Base-by-base conservation (phyloP, 1,284 basidiomycete genomes). In the Cutaneotrichosporon sp. region DNA sequence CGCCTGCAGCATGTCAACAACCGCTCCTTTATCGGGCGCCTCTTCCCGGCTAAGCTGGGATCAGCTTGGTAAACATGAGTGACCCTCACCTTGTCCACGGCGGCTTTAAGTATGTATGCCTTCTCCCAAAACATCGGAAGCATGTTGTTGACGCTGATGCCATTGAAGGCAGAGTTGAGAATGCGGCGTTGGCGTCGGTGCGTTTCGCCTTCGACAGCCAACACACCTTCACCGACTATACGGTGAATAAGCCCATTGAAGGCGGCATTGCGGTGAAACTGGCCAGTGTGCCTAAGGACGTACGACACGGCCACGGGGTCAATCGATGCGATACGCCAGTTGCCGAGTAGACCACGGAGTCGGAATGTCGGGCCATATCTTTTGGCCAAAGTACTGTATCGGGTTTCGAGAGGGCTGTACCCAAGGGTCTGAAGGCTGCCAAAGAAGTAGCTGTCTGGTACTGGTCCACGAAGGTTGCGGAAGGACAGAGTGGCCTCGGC, bases 191-290 rank as follows among this genome's bases (percentile, higher is more conserved):
- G 71, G 20, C 79, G 77, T 46, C 73, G 76, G 64, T 86, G 84
- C 37, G 74, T 74, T 4, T 77, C 76, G 40, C 80, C 75, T 58
- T 78, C 76, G 5, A 74, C 74, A 8, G 70, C 64, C 8, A 77
- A 59, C 1, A 69, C 60, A 8, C 70, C 71, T n/a, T 60, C 62
- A 3, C 75, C 76, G 0, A 76, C 58, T 23, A 73, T 65, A 35
- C 63, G 58, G 8, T 54, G 80, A 26, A 88, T 74, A 46, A 77
- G 77, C 36, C 81, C 79, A 21, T 81, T 75, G 10, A 85, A 77
- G 54, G 83, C 81, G 42, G 81, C 78, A 1, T 85, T 83, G 64
- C 86, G 87, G 18, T 83, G 83, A 65, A 83, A 86, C 36, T 80
- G 77, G 62, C 86, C 83, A 4, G 81, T 78, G 52, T 80, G 78